A percentile compares a stretch with the other conserved stretches of the same genome.
These are phyloP conservation scores for Xanthoparmelia taractica DNA, from an alignment of 495 filamentous ascomycete genomes.

Conservation along the genomic window DNA sequence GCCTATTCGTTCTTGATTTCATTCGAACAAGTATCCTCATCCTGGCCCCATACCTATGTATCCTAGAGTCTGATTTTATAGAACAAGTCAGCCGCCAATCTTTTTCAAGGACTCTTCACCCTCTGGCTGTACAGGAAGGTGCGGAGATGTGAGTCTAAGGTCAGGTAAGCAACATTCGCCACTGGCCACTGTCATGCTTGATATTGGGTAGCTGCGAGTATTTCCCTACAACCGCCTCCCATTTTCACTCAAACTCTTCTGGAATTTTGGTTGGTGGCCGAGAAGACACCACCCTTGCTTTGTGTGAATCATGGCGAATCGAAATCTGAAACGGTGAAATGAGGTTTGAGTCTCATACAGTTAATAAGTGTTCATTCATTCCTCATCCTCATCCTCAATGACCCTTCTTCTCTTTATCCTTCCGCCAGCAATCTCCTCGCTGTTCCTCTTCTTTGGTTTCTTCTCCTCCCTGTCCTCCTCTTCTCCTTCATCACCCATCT, in stretches of 20 bases:
- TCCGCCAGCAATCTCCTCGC: slow-evolving; percentile 22
- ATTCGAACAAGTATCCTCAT: not conserved
- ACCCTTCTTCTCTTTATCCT: slow-evolving; percentile 26
- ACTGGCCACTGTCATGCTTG: not conserved
- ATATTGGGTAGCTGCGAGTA: no score
- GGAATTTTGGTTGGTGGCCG: no score
- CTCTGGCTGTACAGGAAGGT: not conserved
- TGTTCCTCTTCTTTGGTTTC: slow-evolving; percentile 21
- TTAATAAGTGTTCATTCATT: slow-evolving; percentile 10
- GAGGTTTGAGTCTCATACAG: not conserved
- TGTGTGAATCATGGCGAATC: no score
- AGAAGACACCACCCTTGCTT: no score
- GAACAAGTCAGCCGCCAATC: not conserved
- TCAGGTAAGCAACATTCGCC: not conserved
- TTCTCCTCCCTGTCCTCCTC: slow-evolving; percentile 51
- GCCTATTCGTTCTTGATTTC: slow-evolving; percentile 2
- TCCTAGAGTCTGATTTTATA: not conserved
- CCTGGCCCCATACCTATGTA: slow-evolving; percentile 8
- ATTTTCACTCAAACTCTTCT: no score
- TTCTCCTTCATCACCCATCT: slow-evolving; percentile 52
- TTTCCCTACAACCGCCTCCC: no score
- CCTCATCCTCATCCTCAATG: slow-evolving; percentile 26
- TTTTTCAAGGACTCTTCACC: not conserved
- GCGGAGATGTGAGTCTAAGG: not conserved
- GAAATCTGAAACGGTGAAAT: not conserved